Percentiles rank a stretch among this genome's conserved stretches.
Conservation (phyloP, 2,329 filamentous ascomycete species). For the Cordyceps cicadae region DNA sequence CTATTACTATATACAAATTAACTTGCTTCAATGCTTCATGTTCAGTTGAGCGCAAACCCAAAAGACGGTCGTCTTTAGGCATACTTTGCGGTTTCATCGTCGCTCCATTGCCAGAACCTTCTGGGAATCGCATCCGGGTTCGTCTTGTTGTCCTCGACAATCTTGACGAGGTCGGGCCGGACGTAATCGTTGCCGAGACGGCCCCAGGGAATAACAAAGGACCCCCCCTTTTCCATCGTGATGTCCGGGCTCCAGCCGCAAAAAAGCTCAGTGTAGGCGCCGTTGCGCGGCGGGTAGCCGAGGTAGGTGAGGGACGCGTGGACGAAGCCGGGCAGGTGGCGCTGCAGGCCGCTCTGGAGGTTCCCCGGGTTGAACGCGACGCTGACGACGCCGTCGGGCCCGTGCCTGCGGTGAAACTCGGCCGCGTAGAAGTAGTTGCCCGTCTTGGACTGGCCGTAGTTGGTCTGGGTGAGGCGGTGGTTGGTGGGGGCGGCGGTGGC, state of each 20-base stretch:
- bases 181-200: constrained; percentile 21
- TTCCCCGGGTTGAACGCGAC: constrained; percentile 26
- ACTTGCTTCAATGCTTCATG: neutral
- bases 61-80: neutral
- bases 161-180: constrained; percentile 19
- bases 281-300: constrained; percentile 6
- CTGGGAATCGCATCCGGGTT: constrained; percentile 23
- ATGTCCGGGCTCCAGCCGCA: constrained; percentile 23
- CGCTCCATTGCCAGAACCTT: constrained; percentile 28
- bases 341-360: constrained; percentile 23
- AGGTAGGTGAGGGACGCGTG: constrained; percentile 12
- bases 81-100: constrained; percentile 20
- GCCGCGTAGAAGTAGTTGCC: constrained; percentile 17
- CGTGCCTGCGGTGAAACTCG: constrained; percentile 19
- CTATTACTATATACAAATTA: neutral
- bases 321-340: constrained; percentile 15
- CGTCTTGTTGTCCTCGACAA: constrained; percentile 18
- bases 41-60: neutral
- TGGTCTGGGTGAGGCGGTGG: constrained; percentile 11
- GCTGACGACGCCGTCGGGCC: constrained; percentile 17
- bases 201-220: constrained; percentile 7
- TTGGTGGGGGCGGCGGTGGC: neutral
- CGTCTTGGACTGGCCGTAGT: constrained; percentile 19
- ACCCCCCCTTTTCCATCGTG: constrained; percentile 23
- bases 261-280: constrained; percentile 12